Percentiles rank a stretch among this genome's conserved stretches.
These are phyloP conservation scores for Umbellularia californica DNA, from an alignment of 164 flowering plant genomes.

Conservation along the genomic window DNA sequence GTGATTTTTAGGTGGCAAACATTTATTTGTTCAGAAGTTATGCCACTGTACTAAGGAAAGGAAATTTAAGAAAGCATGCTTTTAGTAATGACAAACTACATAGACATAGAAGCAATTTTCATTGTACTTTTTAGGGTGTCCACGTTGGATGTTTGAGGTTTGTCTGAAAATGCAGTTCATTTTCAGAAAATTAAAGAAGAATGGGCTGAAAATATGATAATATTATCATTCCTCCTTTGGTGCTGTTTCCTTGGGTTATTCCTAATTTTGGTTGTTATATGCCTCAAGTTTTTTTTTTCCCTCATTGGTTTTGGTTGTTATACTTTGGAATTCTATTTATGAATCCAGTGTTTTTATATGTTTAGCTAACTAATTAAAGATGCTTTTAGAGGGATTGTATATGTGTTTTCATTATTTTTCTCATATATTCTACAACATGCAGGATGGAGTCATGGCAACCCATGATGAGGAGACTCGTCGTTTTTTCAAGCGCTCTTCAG, in stretches of 20 bases:
- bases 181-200: not conserved
- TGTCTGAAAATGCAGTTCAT: no score
- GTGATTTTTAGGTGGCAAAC: not conserved
- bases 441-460: constrained; percentile 93
- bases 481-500: constrained; percentile 92
- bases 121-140: not conserved
- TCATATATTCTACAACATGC: constrained; percentile 14
- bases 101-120: not conserved
- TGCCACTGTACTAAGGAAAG: not conserved
- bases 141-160: not conserved
- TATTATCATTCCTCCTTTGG: not conserved
- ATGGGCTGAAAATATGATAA: not conserved
- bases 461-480: constrained; percentile 98
- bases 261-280: not conserved
- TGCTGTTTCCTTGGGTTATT: no score
- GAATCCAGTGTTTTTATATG: not conserved
- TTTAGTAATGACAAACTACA: not conserved
- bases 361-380: not conserved
- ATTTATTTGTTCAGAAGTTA: not conserved
- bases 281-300: not conserved
- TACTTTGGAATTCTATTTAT: not conserved
- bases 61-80: not conserved
- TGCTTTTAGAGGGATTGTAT: not conserved
- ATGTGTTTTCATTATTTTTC: not conserved
- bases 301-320: not conserved